Evolutionary conservation across 228 moss, liverwort and hornwort species (phyloP), one percentile per base, ranked within the genome.

Genomic region (Sphagnum magellanicum): DNA sequence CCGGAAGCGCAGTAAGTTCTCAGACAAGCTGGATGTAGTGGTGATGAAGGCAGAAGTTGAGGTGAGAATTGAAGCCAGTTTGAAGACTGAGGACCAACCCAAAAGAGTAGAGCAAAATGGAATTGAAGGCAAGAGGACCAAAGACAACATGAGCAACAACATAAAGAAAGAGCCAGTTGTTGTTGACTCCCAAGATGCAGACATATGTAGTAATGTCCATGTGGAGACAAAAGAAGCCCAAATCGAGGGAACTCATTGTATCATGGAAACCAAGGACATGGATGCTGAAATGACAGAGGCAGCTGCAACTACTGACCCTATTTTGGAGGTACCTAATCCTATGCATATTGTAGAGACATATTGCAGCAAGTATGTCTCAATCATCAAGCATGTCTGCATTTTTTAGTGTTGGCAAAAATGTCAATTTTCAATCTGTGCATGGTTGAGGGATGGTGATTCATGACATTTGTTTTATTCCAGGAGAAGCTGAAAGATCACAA

Each of bases 1-100:
- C 74, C 85, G 92, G 69, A 95, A 95, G 74, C 90, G 92, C 50
- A 95, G 88, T 79, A 95, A 89, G 85, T 92, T 95, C 75, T 88
- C 90, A 68, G 95, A 95, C 67, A 90, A 79, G 70, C 89, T 87
- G 69, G 95, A 95, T 67, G 67, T 70, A 50, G 75, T 79, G 64
- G 81, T 79, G 63, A 89, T 87, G 65, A 73, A 74, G 68, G 71
- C 70, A 32, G 80, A 90, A 66, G 84, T 49, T 70, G 87, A 88
- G 71, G 52, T 70, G 58, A 77, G 78, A 70, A 7, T 76, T 66
- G 79, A 68, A 72, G 7, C 68, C 15, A 81, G 82, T 68, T 61
- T 74, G 47, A 83, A 89, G 60, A 64, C 57, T 60, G 77, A 79
- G 47, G 85, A 66, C 53, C 81, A 80, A 68, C 61, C 63, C 62